Evolutionary conservation across 2,329 filamentous ascomycete species (phyloP), one percentile per base, ranked within the genome.

Genomic region (Venturia carpophila): DNA sequence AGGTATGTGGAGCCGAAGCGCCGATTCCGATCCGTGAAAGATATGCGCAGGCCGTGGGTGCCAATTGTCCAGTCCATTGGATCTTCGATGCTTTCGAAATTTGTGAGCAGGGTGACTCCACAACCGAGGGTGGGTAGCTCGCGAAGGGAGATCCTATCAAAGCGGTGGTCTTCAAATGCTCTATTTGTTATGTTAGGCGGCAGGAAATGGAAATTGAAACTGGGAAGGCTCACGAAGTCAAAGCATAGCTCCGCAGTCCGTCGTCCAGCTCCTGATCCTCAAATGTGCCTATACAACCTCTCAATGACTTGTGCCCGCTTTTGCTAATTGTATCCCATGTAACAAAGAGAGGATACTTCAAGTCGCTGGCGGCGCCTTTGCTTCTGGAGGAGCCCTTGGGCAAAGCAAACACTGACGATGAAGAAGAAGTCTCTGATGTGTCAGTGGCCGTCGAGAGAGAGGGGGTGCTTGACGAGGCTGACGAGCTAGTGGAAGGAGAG

Each of bases 211-310:
- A n/a, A 21, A 62, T 17, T 19, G 13, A 1, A 52, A 17, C 11
- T 2, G 19, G 37, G 37, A 56, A 60, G 66, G 77, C 81, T 70
- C 78, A 87, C 75, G 92, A 92, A 63, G 89, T 94, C 69, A 96
- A 78, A 60, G 92, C 89, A 77, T 97, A 97, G 67, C 85, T 86
- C 63, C 85, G 80, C 55, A 99, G 79, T 4, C 92, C 92, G 1
- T 84, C 77, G 39, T 86, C 82, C 15, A 99, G 83, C 62, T 88
- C 84, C 71, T 90, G 85, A 1, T 87, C 75, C 72, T 92, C 89
- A 72, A 97, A 99, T 2, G 93, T 99, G 70, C 94, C 94, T 73
- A 99, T 97, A 80, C 94, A 99, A 67, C 94, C 94, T 67, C 94
- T 88, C 52, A 99, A 84, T 30, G 83, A 84, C 73, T 87, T 87